Conservation (phyloP, 73 alveolate genomes). For the Uronychia setigera region DNA sequence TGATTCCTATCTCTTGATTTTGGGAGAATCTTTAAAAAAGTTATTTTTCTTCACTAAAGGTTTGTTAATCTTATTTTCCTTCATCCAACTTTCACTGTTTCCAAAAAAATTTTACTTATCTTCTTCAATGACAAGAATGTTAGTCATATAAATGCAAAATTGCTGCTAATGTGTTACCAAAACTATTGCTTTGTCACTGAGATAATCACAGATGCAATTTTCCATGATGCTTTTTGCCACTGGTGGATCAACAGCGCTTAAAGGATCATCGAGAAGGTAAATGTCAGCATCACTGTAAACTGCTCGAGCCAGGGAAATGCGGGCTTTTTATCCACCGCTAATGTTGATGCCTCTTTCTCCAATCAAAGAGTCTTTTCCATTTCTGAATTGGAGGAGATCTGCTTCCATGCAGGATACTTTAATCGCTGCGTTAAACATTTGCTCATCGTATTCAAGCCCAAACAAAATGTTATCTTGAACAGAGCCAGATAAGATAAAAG, state of each 20-base stretch:
- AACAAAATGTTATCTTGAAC: constrained; percentile 60
- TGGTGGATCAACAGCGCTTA: constrained; percentile 62
- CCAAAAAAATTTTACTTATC: no score
- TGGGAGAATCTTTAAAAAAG: no score
- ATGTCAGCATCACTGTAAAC: constrained; percentile 63
- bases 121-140: constrained; percentile 30
- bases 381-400: constrained; percentile 38
- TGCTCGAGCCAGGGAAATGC: constrained; percentile 74
- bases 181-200: constrained; percentile 46
- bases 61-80: no score
- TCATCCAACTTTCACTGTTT: no score
- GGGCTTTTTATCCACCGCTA: constrained; percentile 76
- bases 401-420: constrained; percentile 28
- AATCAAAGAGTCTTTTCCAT: constrained; percentile 64
- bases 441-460: constrained; percentile 49
- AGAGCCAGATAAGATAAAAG: constrained; percentile 72
- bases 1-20: no score
- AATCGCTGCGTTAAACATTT: constrained; percentile 36
- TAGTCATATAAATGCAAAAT: constrained; percentile 27
- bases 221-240: constrained; percentile 68
- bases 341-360: constrained; percentile 79
- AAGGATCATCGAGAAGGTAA: constrained; percentile 59
- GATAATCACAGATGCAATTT: constrained; percentile 8
- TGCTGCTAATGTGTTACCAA: constrained; percentile 78
- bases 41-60: no score